Conservation (phyloP, 2,329 filamentous ascomycete species). For the Bipolaris victoriae region DNA sequence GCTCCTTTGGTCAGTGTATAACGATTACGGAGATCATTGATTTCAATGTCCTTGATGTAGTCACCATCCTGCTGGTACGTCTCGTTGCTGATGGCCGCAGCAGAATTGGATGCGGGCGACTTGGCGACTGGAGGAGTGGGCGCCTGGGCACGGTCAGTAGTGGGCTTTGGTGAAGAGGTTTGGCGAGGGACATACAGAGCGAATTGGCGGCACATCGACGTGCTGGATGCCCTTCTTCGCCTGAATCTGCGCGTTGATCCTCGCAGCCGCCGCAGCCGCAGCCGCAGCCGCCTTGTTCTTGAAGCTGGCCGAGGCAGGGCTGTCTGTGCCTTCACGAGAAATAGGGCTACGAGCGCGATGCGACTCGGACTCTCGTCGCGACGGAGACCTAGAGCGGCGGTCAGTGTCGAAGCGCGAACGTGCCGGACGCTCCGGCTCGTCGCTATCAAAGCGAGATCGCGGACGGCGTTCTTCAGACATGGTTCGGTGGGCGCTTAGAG, state of each 20-base stretch:
- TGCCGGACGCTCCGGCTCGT: slow-evolving; percentile 68
- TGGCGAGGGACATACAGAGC: slow-evolving; percentile 55
- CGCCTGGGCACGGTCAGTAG: slow-evolving; percentile 40
- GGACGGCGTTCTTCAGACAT: slow-evolving; percentile 87
- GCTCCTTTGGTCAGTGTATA: slow-evolving; percentile 97
- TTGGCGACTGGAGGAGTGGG: slow-evolving; percentile 59
- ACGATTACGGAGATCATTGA: slow-evolving; percentile 95
- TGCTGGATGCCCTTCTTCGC: slow-evolving; percentile 86
- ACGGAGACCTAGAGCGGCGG: slow-evolving; percentile 73
- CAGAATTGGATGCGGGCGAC: slow-evolving; percentile 59
- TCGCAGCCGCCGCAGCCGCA: slow-evolving; percentile 76
- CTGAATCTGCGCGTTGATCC: slow-evolving; percentile 56
- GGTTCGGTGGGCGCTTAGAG: slow-evolving; percentile 12
- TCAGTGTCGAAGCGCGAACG: slow-evolving; percentile 76
- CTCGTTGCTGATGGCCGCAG: slow-evolving; percentile 67
- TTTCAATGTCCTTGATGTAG: slow-evolving; percentile 98
- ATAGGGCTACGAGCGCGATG: slow-evolving; percentile 83
- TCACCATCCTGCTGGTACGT: slow-evolving; percentile 96
- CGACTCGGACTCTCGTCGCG: slow-evolving; percentile 67
- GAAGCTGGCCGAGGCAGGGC: slow-evolving; percentile 53
- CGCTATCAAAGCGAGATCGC: slow-evolving; percentile 94
- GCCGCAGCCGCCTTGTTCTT: slow-evolving; percentile 71
- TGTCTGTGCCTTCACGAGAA: slow-evolving; percentile 55
- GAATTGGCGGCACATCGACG: slow-evolving; percentile 84
- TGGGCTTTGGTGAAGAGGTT: background rate